Conservation (phyloP, 208 protist species). For the Lotmaria passim region DNA sequence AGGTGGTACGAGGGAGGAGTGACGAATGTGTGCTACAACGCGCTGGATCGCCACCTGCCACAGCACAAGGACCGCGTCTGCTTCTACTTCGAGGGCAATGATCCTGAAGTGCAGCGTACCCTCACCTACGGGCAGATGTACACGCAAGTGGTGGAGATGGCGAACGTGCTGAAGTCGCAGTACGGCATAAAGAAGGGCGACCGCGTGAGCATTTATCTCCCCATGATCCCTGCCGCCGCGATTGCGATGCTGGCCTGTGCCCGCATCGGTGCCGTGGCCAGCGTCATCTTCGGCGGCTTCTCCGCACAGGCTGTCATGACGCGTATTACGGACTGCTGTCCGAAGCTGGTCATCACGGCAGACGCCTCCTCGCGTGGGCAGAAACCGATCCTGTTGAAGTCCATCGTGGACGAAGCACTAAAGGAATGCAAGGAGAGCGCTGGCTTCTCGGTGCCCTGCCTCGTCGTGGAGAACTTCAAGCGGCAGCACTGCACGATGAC, state of each 20-base stretch:
- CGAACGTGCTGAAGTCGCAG: conserved; percentile 87
- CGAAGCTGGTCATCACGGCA: conserved; percentile 82
- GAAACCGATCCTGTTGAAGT: conserved; percentile 92
- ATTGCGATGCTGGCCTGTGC: conserved; percentile 97
- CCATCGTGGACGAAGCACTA: conserved; percentile 83
- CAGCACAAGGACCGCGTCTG: conserved; percentile 74
- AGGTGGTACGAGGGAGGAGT: conserved; percentile 86
- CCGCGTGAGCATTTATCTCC: conserved; percentile 96
- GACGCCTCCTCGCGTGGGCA: conserved; percentile 82
- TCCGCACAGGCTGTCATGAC: conserved; percentile 60
- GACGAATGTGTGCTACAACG: conserved; percentile 94
- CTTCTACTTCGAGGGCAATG: conserved; percentile 91
- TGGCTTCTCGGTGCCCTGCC: conserved; percentile 36
- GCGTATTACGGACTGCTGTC: conserved; percentile 63
- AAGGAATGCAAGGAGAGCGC: conserved; percentile 32
- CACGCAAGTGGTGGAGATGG: conserved; percentile 81
- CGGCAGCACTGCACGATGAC: conserved; percentile 59
- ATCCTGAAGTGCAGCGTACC: conserved; percentile 40
- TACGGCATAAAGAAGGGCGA: conserved; percentile 94
- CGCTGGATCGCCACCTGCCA: conserved; percentile 83
- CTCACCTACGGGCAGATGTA: conserved; percentile 92
- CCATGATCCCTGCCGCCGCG: conserved; percentile 93
- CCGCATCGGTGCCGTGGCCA: conserved; percentile 94
- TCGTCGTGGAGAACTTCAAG: conserved; percentile 63
- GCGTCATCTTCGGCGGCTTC: conserved; percentile 90